Base-by-base conservation (phyloP, 805 yeast genomes). In the Myxozyma vanderwaltii region DNA sequence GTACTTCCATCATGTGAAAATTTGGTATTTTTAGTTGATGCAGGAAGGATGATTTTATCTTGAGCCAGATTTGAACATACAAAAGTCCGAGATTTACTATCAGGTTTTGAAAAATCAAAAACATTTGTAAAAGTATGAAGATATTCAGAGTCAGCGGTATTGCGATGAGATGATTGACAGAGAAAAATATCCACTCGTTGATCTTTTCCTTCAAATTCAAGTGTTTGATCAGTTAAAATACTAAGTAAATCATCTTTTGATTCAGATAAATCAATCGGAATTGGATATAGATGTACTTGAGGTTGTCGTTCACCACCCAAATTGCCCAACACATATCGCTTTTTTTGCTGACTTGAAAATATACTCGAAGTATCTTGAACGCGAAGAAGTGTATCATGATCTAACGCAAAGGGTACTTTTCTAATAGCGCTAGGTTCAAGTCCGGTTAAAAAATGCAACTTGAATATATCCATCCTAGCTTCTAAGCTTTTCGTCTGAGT, bases 391-490 rank as follows among this genome's bases (percentile, higher is more conserved):
- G 69, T 66, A 43, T 69, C 71, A n/a, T 69, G 67, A 12, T 41
- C 41, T 21, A 43, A 27, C 24, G 62, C 54, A 21, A 54, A 51
- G 17, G 65, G 57, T 21, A 39, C 50, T 33, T 40, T 26, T 31
- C 23, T 56, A 35, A 35, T 38, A 21, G 31, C 56, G 33, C 51
- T 47, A 19, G 49, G 52, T 23, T 71, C 72, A 19, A 69, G 64
- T 0, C 72, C 70, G 1, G 71, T 70, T 15, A 80, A 70, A 23
- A 80, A 73, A 40, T 67, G 56, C 38, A 69, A 69, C 56, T 81
- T 77, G 65, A 89, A 82, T 0, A 81, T 70, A 1, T 70, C 58
- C 88, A 91, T 85, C 69, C 97, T 77, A 35, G 78, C 73, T 0
- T 69, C 67, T 27, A 88, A 73, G 0, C 83, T 71, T 52, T 76